Conservation (phyloP, 2,329 filamentous ascomycete genomes). For the Myriosclerotinia duriaeana region DNA sequence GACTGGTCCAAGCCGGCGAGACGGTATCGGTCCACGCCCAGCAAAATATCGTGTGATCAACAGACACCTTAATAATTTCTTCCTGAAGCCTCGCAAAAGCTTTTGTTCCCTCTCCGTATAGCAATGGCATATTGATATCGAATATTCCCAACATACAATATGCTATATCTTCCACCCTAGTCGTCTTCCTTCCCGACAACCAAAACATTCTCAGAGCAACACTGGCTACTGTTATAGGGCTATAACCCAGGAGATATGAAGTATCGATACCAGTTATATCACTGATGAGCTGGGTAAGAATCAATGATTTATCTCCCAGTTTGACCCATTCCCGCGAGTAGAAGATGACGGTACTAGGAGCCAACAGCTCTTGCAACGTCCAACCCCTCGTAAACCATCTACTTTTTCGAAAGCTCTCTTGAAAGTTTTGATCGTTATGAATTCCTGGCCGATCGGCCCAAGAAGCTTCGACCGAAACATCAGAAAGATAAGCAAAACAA, state of each 20-base stretch:
- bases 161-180: slow-evolving; percentile 37
- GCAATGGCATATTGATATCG: slow-evolving; percentile 41
- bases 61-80: slow-evolving; percentile 37
- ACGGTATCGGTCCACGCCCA: neutral
- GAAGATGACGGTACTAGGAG: neutral
- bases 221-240: neutral
- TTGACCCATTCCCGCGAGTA: neutral
- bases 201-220: slow-evolving; percentile 11
- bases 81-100: slow-evolving; percentile 42
- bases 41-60: slow-evolving; percentile 4
- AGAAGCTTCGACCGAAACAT: neutral
- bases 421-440: neutral
- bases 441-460: too few species aligned
- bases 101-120: slow-evolving; percentile 42
- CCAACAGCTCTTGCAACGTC: slow-evolving; percentile 9
- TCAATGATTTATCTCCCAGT: neutral
- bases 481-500: slow-evolving; percentile 27
- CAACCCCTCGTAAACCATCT: neutral
- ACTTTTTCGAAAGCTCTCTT: neutral
- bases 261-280: neutral
- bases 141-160: slow-evolving; percentile 44
- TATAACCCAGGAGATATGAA: neutral
- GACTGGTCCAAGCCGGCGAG: neutral
- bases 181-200: slow-evolving; percentile 34
- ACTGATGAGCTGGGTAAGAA: neutral